phyloP scores from a whole-genome alignment of 2,329 filamentous ascomycete species.

The Fusarium lateritium region DNA sequence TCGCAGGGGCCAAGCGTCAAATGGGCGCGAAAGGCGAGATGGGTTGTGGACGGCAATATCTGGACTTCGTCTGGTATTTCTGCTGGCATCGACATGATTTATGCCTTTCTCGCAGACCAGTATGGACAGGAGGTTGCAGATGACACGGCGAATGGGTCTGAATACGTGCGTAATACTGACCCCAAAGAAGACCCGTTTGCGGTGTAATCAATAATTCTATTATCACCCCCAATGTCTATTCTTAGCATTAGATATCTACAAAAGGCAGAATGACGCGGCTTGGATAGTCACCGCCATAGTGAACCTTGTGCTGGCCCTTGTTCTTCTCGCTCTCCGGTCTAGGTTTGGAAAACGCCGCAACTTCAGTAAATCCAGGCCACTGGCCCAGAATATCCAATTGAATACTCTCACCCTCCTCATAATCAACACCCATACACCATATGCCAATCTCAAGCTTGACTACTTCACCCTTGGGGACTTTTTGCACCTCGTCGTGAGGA shows the following conservation, averaged over 20 bases:
- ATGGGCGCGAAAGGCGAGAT: slow-evolving; percentile 71
- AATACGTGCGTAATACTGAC: slow-evolving; percentile 71
- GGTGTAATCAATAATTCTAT: background rate
- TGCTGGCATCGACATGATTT: slow-evolving; percentile 58
- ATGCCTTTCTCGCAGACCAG: slow-evolving; percentile 50
- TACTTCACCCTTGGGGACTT: slow-evolving; percentile 20
- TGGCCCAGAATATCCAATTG: slow-evolving; percentile 24
- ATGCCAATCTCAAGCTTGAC: slow-evolving; percentile 31
- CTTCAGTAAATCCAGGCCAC: slow-evolving; percentile 19
- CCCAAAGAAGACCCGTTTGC: slow-evolving; percentile 69
- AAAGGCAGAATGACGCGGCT: slow-evolving; percentile 43
- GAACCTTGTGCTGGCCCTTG: slow-evolving; percentile 30
- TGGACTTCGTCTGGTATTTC: slow-evolving; percentile 74
- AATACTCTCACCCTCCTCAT: slow-evolving; percentile 6
- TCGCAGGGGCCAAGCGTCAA: slow-evolving; percentile 60
- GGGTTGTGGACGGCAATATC: slow-evolving; percentile 72
- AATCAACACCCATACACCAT: slow-evolving; percentile 28
- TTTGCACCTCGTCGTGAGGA: slow-evolving; percentile 21
- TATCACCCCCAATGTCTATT: too few species aligned
- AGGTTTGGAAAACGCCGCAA: slow-evolving; percentile 24
- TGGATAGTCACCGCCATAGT: slow-evolving; percentile 36
- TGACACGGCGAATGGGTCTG: slow-evolving; percentile 64
- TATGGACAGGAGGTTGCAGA: slow-evolving; percentile 68
- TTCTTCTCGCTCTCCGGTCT: slow-evolving; percentile 22
- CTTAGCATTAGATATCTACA: background rate